Base-by-base conservation (phyloP, 2,329 filamentous ascomycete genomes). In the Malbranchea cinnamomea region DNA sequence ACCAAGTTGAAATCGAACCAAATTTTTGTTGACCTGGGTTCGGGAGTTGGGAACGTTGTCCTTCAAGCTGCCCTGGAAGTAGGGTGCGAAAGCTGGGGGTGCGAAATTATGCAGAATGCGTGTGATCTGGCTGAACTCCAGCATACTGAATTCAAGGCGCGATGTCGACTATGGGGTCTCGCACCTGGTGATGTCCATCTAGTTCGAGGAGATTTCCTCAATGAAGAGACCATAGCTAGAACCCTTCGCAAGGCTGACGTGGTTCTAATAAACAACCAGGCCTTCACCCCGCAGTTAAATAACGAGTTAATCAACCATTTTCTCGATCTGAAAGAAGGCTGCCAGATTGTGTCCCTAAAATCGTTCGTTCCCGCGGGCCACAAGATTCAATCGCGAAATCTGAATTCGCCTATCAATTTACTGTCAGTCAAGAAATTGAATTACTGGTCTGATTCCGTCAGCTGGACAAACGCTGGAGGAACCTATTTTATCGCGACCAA, bases 231-330 rank as follows among this genome's bases (percentile, higher is more conserved):
- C 34, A 82, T 94, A 28, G 66, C 75, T 36, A 67, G 73, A 14
- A 75, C 76, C 5, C 65, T 98, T 28, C 77, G 78, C 52, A 72
- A 76, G 32, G 87, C 89, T 2, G 89, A 98, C 50, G 85, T 95
- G n/a, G 72, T 98, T 11, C 68, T 98, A 15, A 87, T 95, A 45
- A 98, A 98, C 62, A 98, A 98, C 57, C 85, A 95, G 56, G 89
- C 84, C 2, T 98, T 98, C 56, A 85, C 78, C 4, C 77, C 85
- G 9, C 68, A 77, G 43, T 69, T 94, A 32, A 98, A 95, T 56
- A 78, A 82, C 47, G 71, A 74, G 37, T 64, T 98, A 26, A 72
- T 87, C 41, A 74, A 82, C 44, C 82, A 92, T 61, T 95, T 98
- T 47, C 62, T 98, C 36, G 89, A 98, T 47, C 63, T 95, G 38